A percentile compares a stretch with the other conserved stretches of the same genome.
These are phyloP conservation scores for Alternaria panax DNA, from an alignment of 2,329 filamentous ascomycete genomes.

Conservation along the genomic window DNA sequence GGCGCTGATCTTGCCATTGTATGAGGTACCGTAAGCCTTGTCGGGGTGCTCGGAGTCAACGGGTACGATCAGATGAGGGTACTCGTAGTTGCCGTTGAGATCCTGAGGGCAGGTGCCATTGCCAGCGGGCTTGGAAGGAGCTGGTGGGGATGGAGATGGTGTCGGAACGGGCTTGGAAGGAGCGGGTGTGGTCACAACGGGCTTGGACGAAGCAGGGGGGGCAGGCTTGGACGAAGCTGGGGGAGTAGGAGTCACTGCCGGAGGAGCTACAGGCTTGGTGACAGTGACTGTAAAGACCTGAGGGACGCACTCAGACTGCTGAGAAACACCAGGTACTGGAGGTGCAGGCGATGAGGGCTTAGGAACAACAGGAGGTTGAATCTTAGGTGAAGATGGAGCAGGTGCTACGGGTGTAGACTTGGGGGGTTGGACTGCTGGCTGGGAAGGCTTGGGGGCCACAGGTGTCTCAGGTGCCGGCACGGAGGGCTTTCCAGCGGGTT, in stretches of 20 bases:
- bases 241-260: not conserved
- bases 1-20: conserved; percentile 57
- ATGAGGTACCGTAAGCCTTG: conserved; percentile 61
- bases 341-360: not conserved
- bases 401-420: too few species aligned
- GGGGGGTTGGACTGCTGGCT: not conserved
- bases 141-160: not conserved
- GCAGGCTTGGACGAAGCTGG: not conserved
- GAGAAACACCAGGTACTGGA: not conserved
- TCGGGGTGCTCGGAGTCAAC: conserved; percentile 63
- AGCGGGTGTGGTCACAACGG: not conserved
- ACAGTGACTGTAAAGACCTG: conserved; percentile 1
- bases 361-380: not conserved
- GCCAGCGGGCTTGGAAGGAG: not conserved
- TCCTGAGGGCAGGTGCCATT: conserved; percentile 27
- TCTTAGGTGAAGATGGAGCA: not conserved
- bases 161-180: not conserved
- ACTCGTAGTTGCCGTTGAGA: conserved; percentile 31
- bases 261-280: not conserved
- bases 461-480: not conserved
- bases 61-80: conserved; percentile 65
- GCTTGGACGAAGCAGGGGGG: not conserved
- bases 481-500: not conserved
- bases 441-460: not conserved
- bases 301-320: not conserved